A percentile compares a stretch with the other conserved stretches of the same genome.
These are phyloP conservation scores for Jatropha multifida DNA, from an alignment of 441 rosid species.

Conservation along the genomic window DNA sequence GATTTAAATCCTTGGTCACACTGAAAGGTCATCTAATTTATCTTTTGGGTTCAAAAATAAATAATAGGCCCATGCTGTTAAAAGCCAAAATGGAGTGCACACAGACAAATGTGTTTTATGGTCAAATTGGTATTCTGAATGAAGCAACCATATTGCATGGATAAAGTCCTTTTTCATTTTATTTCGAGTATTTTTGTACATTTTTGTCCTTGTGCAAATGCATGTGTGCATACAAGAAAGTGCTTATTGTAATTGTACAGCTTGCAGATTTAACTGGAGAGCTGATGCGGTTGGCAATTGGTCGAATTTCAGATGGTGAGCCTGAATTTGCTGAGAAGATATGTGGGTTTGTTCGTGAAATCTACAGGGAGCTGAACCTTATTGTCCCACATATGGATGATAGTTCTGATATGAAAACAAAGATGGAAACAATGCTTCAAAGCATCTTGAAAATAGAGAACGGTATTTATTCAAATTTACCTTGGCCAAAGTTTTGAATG, in stretches of 20 bases:
- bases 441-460: slow-evolving; percentile 91
- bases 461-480: slow-evolving; percentile 40
- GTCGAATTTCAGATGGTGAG: slow-evolving; percentile 87
- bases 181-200: neutral
- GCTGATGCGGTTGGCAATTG: slow-evolving; percentile 90
- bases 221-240: neutral
- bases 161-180: neutral
- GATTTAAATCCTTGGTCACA: neutral
- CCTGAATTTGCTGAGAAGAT: slow-evolving; percentile 75
- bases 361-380: slow-evolving; percentile 73
- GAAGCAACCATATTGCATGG: neutral
- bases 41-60: neutral
- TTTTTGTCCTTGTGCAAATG: neutral
- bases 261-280: slow-evolving; percentile 99
- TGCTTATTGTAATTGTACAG: slow-evolving; percentile 38
- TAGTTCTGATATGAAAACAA: slow-evolving; percentile 72
- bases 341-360: slow-evolving; percentile 75
- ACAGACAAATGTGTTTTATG: neutral
- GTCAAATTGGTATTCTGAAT: neutral
- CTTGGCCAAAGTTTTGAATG: slow-evolving; percentile 1
- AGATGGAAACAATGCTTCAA: slow-evolving; percentile 92
- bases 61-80: neutral
- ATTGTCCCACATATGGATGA: slow-evolving; percentile 85
- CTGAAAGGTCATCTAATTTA: neutral
- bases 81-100: neutral